Percentiles rank a stretch among this genome's conserved stretches.
Conservation (phyloP, 371 early-diverging fungal species). For the Actinomucor elegans region DNA sequence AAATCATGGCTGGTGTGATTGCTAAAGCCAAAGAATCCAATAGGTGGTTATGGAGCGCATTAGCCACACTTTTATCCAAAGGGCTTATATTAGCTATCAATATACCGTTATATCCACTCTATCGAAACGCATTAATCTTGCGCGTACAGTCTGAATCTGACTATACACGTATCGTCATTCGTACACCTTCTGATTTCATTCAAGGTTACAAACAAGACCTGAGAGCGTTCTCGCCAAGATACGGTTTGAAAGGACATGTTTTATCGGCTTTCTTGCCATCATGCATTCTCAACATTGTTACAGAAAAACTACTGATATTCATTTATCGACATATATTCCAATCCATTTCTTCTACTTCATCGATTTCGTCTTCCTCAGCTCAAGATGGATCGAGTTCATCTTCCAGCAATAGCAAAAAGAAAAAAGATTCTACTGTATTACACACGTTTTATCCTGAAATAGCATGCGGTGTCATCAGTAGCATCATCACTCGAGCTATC, state of each 20-base stretch:
- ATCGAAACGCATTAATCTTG: slow-evolving; percentile 53
- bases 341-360: slow-evolving; percentile 11
- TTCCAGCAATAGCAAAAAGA: slow-evolving; percentile 5
- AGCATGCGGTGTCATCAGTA: slow-evolving; percentile 55
- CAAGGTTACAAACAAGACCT: slow-evolving; percentile 45
- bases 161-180: slow-evolving; percentile 26
- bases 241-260: slow-evolving; percentile 22
- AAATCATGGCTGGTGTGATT: slow-evolving; percentile 24
- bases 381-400: slow-evolving; percentile 4
- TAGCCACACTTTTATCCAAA: not conserved
- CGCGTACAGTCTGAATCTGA: slow-evolving; percentile 49
- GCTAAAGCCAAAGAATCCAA: slow-evolving; percentile 17
- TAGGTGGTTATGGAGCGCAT: slow-evolving; percentile 7
- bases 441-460: slow-evolving; percentile 62
- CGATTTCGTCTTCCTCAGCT: slow-evolving; percentile 15
- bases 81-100: slow-evolving; percentile 39
- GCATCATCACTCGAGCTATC: slow-evolving; percentile 48
- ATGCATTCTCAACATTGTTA: slow-evolving; percentile 45
- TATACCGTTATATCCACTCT: slow-evolving; percentile 55
- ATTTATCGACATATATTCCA: slow-evolving; percentile 45
- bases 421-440: slow-evolving; percentile 28
- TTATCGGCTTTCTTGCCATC: slow-evolving; percentile 53
- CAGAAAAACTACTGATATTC: slow-evolving; percentile 51
- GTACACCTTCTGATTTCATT: slow-evolving; percentile 35
- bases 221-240: slow-evolving; percentile 24